Evolutionary conservation across 768 basidiomycete genomes (phyloP).

Genomic region (Neoboletus subvelutipes): DNA sequence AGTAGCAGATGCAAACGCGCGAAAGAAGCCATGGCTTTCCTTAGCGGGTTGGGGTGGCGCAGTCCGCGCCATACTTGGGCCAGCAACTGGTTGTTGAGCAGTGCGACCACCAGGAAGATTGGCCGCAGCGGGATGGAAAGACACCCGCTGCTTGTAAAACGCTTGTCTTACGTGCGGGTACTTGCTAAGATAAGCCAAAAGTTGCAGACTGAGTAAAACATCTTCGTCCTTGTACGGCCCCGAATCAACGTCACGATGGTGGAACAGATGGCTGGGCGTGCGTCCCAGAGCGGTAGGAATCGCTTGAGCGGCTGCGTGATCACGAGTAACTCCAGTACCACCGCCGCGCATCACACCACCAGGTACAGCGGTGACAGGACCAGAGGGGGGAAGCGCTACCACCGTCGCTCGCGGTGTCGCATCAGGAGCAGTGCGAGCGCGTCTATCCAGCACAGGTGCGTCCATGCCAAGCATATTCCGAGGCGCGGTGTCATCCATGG

Average conservation of each 20-base stretch:
- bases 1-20: slow-evolving; percentile 42
- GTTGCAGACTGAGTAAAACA: slow-evolving; percentile 84
- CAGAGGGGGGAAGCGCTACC: slow-evolving; percentile 48
- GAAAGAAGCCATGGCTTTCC: slow-evolving; percentile 45
- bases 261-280: slow-evolving; percentile 36
- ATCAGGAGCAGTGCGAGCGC: slow-evolving; percentile 47
- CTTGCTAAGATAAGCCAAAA: slow-evolving; percentile 94
- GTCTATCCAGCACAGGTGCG: slow-evolving; percentile 30
- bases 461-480: slow-evolving; percentile 30
- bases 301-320: slow-evolving; percentile 13
- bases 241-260: slow-evolving; percentile 40
- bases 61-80: slow-evolving; percentile 25
- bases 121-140: slow-evolving; percentile 77
- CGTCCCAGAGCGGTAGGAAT: slow-evolving; percentile 21
- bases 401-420: slow-evolving; percentile 65
- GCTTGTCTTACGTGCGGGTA: slow-evolving; percentile 96
- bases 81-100: slow-evolving; percentile 24
- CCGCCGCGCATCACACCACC: slow-evolving; percentile 20
- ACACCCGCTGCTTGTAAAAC: slow-evolving; percentile 84
- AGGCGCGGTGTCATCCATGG: slow-evolving; percentile 44
- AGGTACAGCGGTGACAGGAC: slow-evolving; percentile 6
- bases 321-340: slow-evolving; percentile 13
- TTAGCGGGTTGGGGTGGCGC: slow-evolving; percentile 24
- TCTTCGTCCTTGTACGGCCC: slow-evolving; percentile 94
- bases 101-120: slow-evolving; percentile 36